Base-by-base conservation (phyloP, 2,329 filamentous ascomycete genomes). In the Magnaporthiopsis incrustans region DNA sequence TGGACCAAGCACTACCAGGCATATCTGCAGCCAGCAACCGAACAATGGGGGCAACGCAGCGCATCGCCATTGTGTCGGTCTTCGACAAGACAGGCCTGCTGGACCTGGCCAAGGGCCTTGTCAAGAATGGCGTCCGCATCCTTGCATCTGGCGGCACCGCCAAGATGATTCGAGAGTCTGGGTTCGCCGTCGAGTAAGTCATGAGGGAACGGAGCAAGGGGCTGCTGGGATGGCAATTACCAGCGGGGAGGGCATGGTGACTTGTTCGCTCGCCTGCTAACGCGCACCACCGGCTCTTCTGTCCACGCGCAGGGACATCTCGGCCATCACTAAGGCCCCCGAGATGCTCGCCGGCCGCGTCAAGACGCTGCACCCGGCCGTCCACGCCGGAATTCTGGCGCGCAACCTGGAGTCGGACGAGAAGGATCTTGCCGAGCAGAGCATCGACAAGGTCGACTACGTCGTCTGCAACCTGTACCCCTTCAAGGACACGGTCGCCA, bases 401-500 rank as follows among this genome's bases (percentile, higher is more conserved):
- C 91, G 95, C 69, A 88, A 98, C 78, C 89, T 98, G 69, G 92
- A 90, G 69, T 94, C 93, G 18, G 95, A 99, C 78, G 92, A 98
- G 80, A 96, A 97, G 79, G 95, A 99, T 74, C 88, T 99, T 61
- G 92, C 91, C 62, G 90, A 95, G 77, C 92, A 96, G 80, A 95
- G 92, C 79, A 97, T 97, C 76, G 85, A 90, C 81, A 96, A 96
- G 81, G 92, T 97, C 66, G 92, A 96, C 84, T 96, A 89, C 72
- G 92, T 97, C 71, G 89, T 99, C 75, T 98, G 95, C 89, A 99
- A 99, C 81, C 85, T 99, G 64, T 98, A 99, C 78, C 95, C 95
- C 15, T 99, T 99, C 87, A 97, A 97, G 82, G 93, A 98, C 76
- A 99, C 95, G 38, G 88, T 99, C 71, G 90, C 92, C 71, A 96